phyloP scores from a whole-genome alignment of 177 flowering plant species.

The Vitis hybrid region DNA sequence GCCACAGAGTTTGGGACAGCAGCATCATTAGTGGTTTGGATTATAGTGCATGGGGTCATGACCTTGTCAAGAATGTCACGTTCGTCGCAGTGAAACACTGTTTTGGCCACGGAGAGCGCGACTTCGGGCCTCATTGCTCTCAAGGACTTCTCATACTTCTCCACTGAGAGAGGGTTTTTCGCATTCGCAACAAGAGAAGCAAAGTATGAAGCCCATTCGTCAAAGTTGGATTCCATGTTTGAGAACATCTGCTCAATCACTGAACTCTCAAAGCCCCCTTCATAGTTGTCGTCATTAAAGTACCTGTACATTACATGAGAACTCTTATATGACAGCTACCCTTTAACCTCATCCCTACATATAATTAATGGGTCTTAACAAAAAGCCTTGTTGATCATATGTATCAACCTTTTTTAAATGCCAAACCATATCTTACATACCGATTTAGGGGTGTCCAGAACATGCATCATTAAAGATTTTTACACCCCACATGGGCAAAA shows the following conservation, averaged over 20 bases:
- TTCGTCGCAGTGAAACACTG: conserved; percentile 54
- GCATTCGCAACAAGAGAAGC: conserved; percentile 45
- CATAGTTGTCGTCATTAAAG: conserved; percentile 61
- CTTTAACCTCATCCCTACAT: not conserved
- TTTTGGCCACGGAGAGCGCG: conserved; percentile 60
- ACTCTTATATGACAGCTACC: no score
- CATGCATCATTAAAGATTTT: no score
- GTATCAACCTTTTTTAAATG: no score
- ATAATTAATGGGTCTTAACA: no score
- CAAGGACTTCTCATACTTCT: conserved; percentile 38
- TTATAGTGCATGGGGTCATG: conserved; percentile 61
- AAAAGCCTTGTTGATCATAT: no score
- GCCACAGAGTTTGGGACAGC: conserved; percentile 66
- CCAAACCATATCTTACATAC: no score
- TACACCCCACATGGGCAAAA: no score
- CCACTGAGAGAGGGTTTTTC: conserved; percentile 39
- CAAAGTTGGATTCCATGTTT: conserved; percentile 56
- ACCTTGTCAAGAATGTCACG: conserved; percentile 58
- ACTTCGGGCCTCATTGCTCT: conserved; percentile 61
- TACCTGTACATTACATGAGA: conserved; percentile 39
- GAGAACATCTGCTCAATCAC: conserved; percentile 48
- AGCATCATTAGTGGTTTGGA: conserved; percentile 56
- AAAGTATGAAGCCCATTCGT: conserved; percentile 57
- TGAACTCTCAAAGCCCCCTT: conserved; percentile 68
- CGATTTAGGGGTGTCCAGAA: no score